Base-by-base conservation (phyloP, 768 basidiomycete species). In the Agaricus subrufescens region DNA sequence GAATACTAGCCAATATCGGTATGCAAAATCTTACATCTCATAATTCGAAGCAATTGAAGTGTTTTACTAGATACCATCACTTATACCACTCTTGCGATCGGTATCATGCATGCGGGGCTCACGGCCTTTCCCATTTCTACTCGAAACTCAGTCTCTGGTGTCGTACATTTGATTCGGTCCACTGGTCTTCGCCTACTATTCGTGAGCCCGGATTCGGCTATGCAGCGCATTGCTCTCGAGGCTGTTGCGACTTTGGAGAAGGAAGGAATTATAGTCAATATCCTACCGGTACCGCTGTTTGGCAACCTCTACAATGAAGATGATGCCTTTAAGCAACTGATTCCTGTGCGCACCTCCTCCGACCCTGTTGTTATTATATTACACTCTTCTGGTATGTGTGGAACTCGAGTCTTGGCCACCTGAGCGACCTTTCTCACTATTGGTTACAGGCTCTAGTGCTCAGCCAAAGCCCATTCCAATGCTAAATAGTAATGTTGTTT, bases 131-230 rank as follows among this genome's bases (percentile, higher is more conserved):
- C 73, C 8, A 63, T 76, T 6, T 76, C 75, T 6, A 67, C 73
- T 3, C 71, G 76, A 58, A 81, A 80, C 63, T 79, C 78, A 0
- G 68, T 75, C 0, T 63, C 71, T 9, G 80, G 78, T 4, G 70
- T 76, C 23, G 76, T 76, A 0, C 73, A 79, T 59, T 67, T 83
- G 26, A 66, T 79, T 57, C 60, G 63, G 29, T 61, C 57, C 19
- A 61, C 58, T 14, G 46, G 48, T 5, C 62, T 60, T 19, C 54
- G 39, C 15, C 58, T 65, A 42, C 23, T 74, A 10, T 61, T 65
- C 43, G 60, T 69, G 3, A 62, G 66, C 47, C n/a, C 38, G 1
- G 67, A 69, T 19, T 44, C 44, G 9, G 40, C 61, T 0, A 66
- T 62, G 58, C 59, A 62, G 46, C 48, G 39, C 8, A 55, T 67